These are phyloP conservation scores for Hemisphaericaspora subhashii DNA, from an alignment of 1,139 yeast genomes.

Conservation along the genomic window DNA sequence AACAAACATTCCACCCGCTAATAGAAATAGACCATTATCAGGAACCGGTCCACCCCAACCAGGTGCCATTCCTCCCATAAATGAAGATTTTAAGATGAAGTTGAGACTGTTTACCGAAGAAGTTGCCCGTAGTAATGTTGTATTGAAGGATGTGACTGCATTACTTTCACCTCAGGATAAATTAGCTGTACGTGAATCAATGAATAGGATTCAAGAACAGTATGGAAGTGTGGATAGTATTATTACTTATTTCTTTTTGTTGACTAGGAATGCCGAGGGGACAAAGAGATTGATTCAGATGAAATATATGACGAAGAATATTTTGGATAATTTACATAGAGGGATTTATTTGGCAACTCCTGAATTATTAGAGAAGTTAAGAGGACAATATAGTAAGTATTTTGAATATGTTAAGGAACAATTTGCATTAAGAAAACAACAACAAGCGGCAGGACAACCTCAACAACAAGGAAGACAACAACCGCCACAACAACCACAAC, in stretches of 20 bases:
- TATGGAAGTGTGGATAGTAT: slow-evolving; percentile 72
- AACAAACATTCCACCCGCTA: slow-evolving; percentile 7
- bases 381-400: slow-evolving; percentile 70
- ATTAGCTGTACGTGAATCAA: slow-evolving; percentile 56
- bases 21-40: slow-evolving; percentile 6
- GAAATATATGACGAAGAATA: slow-evolving; percentile 76
- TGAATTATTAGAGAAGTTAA: slow-evolving; percentile 67
- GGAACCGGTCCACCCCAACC: neutral
- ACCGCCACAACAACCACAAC: slow-evolving; percentile 9
- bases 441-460: slow-evolving; percentile 14
- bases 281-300: slow-evolving; percentile 76
- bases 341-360: slow-evolving; percentile 67
- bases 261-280: slow-evolving; percentile 72
- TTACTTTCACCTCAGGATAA: slow-evolving; percentile 64
- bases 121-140: slow-evolving; percentile 64
- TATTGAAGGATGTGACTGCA: slow-evolving; percentile 64
- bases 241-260: slow-evolving; percentile 72
- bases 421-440: slow-evolving; percentile 37
- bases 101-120: slow-evolving; percentile 67
- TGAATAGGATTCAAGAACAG: slow-evolving; percentile 59
- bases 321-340: slow-evolving; percentile 64
- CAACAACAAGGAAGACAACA: slow-evolving; percentile 17
- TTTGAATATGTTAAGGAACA: slow-evolving; percentile 67
- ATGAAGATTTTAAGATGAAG: slow-evolving; percentile 47
- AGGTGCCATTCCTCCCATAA: slow-evolving; percentile 34